Base-by-base conservation (phyloP, 768 basidiomycete species). In the Lactifluus hygrophoroides region DNA sequence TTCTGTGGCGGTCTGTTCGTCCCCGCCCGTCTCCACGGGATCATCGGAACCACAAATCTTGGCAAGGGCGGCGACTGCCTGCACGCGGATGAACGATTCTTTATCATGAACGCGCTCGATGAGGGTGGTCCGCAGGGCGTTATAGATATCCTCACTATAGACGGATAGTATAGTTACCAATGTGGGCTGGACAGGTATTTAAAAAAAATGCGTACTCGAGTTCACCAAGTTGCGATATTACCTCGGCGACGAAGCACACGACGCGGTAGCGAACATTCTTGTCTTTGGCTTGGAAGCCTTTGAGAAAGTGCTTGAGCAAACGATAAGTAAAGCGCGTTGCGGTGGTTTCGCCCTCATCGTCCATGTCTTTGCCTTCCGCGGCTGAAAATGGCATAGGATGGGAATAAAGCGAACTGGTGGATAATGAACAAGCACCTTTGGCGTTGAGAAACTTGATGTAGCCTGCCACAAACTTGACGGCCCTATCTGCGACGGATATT, bases 231-330 rank as follows among this genome's bases (percentile, higher is more conserved):
- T 85, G 80, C 0, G 82, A 79, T 13, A 95, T 81, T 78, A 93
- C 85, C 65, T 88, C 85, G 0, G 87, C 82, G 14, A 90, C 78
- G n/a, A 84, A 72, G 53, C 88, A 85, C 2, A 90, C 75, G 32
- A 84, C 84, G 19, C 94, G 83, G 67, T 84, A 95, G 5, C 94
- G 81, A 38, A 90, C 84, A 43, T 76, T 77, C 72, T 94, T 97
- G 73, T 95, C 91, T 69, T 93, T 95, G 3, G 92, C 85, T 17
- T 75, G 65, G 70, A 92, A 91, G 3, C 92, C 94, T 57, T 78
- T 78, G 58, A 93, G 73, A 28, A 95, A 77, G 66, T 80, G 78
- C 30, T 71, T 71, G 17, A 83, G 69, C 13, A 83, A 66, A 45
- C 74, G 72, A n/a, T 72, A 66, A 16, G 77, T 72, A 62, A 84